Conservation (phyloP, 164 flowering plant genomes). For the grape (Vitis vinifera) region DNA sequence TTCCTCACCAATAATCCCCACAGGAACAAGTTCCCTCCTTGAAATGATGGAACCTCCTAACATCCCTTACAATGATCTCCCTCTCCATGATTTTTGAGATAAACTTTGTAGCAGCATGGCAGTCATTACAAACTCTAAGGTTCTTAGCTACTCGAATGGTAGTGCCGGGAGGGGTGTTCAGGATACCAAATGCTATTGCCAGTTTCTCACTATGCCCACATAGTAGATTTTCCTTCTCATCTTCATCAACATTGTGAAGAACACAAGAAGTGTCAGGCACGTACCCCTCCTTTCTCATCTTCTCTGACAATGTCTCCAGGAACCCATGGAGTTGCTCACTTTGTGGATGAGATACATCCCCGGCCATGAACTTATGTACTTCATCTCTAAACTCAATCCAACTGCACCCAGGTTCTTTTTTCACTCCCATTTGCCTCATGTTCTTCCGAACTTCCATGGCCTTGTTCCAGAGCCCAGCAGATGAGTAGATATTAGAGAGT, state of each 20-base stretch:
- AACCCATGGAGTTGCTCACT: conserved; percentile 47
- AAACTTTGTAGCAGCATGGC: conserved; percentile 68
- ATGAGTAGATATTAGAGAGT: conserved; percentile 75
- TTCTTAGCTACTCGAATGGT: conserved; percentile 80
- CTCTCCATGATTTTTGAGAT: conserved; percentile 66
- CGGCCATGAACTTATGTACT: conserved; percentile 73
- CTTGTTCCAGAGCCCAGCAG: conserved; percentile 73
- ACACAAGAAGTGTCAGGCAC: conserved; percentile 84
- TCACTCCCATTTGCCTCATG: conserved; percentile 73
- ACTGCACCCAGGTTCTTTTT: conserved; percentile 86
- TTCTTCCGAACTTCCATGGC: conserved; percentile 54
- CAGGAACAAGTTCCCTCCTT: conserved; percentile 76
- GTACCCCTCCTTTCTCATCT: conserved; percentile 70
- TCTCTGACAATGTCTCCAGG: conserved; percentile 47
- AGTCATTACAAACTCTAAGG: conserved; percentile 83
- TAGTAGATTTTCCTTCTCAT: conserved; percentile 69
- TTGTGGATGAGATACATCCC: conserved; percentile 66
- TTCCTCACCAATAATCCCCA: conserved; percentile 60
- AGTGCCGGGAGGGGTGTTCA: conserved; percentile 71
- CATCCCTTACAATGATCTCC: conserved; percentile 79
- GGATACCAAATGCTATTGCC: conserved; percentile 82
- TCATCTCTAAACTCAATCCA: conserved; percentile 68
- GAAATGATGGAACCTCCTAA: conserved; percentile 78
- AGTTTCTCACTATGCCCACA: conserved; percentile 86
- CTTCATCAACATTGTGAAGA: conserved; percentile 76